Percentiles rank a stretch among this genome's conserved stretches.
phyloP scores from a whole-genome alignment of 2,329 filamentous ascomycete genomes.

The Sporothrix pseudoabietina region DNA sequence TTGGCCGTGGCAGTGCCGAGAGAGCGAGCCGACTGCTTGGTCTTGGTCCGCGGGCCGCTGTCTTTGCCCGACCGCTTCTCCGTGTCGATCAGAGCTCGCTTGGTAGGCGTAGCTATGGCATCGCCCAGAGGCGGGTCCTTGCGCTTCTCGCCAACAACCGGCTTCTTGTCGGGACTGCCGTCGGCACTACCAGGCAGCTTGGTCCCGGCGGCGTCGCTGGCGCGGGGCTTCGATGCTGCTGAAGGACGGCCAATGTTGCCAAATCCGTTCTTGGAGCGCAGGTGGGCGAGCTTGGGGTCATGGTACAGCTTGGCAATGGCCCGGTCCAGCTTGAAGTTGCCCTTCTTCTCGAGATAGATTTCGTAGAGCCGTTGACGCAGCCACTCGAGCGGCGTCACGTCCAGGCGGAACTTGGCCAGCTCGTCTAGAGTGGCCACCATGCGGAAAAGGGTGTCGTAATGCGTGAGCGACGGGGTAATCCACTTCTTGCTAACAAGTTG shows the following conservation, averaged over 20 bases:
- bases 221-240: constrained; percentile 38
- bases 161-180: neutral
- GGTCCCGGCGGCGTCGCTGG: neutral
- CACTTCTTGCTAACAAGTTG: constrained; percentile 58
- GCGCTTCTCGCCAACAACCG: constrained; percentile 24
- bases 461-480: constrained; percentile 49
- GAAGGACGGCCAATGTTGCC: constrained; percentile 60
- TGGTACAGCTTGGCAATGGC: constrained; percentile 59
- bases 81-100: neutral
- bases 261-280: constrained; percentile 57
- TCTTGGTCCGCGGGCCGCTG: neutral
- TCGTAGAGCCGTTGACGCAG: constrained; percentile 59
- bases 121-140: constrained; percentile 20
- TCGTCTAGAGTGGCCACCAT: constrained; percentile 57
- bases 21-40: neutral
- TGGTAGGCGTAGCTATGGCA: constrained; percentile 17
- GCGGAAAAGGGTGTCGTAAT: constrained; percentile 61
- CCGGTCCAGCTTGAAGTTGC: constrained; percentile 54
- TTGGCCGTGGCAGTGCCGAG: neutral
- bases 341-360: constrained; percentile 48
- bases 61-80: constrained; percentile 7
- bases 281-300: constrained; percentile 53
- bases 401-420: constrained; percentile 56
- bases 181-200: neutral
- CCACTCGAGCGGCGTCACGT: constrained; percentile 58